Percentiles rank a stretch among this genome's conserved stretches.
These are phyloP conservation scores for Leersia perrieri DNA, from an alignment of 176 grass and related monocot species.

Conservation along the genomic window DNA sequence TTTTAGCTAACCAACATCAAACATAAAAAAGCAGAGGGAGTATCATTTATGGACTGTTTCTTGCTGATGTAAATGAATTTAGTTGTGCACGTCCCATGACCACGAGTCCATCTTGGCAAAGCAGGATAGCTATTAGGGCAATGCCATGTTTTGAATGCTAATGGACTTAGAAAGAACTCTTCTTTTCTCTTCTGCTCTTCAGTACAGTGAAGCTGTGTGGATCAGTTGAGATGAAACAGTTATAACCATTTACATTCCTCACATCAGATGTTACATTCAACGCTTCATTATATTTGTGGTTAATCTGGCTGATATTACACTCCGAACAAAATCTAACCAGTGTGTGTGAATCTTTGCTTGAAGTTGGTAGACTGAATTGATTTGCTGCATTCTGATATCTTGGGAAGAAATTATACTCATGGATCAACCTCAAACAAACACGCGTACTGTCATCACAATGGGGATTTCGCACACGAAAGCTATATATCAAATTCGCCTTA, in stretches of 20 bases:
- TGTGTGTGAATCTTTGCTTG: neutral
- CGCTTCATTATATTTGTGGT: neutral
- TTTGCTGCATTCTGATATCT: neutral
- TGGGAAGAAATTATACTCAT: neutral
- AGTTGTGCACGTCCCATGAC: neutral
- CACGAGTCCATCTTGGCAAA: constrained; percentile 49
- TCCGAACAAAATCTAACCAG: neutral
- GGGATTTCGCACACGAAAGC: neutral
- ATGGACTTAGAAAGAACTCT: constrained; percentile 23
- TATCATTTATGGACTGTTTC: neutral
- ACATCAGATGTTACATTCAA: neutral
- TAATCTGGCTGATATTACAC: too few relatives aligned
- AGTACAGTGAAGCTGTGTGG: neutral
- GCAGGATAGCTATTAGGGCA: constrained; percentile 5
- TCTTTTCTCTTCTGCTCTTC: constrained; percentile 19
- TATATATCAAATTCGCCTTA: neutral
- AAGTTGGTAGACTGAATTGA: neutral
- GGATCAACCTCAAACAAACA: constrained; percentile 13
- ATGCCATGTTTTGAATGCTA: constrained; percentile 42
- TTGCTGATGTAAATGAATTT: neutral
- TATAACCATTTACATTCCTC: neutral
- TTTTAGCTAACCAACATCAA: too few relatives aligned
- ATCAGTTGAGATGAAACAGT: constrained; percentile 18
- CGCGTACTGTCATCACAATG: neutral
- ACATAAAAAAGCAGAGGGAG: too few relatives aligned